Conservation (phyloP, 495 filamentous ascomycete genomes). For the Mycothermus thermophilus region DNA sequence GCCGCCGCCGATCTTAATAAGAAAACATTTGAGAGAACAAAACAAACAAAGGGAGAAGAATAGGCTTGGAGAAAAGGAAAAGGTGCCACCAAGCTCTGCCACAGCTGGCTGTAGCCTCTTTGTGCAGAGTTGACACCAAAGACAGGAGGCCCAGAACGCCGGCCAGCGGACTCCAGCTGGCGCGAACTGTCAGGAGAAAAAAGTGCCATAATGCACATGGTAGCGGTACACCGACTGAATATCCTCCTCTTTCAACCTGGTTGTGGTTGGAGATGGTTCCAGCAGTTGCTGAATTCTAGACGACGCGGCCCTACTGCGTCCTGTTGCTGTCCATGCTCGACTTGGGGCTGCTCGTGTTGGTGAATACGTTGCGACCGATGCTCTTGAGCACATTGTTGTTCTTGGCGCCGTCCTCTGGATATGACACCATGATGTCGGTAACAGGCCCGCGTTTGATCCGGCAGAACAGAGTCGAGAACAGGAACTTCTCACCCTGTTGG, state of each 20-base stretch:
- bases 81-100: no score
- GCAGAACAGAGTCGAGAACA: slow-evolving; percentile 92
- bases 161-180: no score
- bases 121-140: no score
- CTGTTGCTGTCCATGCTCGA: slow-evolving; percentile 30
- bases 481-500: slow-evolving; percentile 72
- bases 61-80: no score
- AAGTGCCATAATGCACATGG: neutral
- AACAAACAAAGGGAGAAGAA: no score
- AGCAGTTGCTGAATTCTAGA: no score
- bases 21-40: no score
- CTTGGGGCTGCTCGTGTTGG: slow-evolving; percentile 28
- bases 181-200: no score
- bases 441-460: slow-evolving; percentile 54
- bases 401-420: slow-evolving; percentile 24
- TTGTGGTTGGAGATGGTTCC: neutral
- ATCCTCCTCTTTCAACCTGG: neutral
- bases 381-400: slow-evolving; percentile 33
- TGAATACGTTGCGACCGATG: slow-evolving; percentile 35
- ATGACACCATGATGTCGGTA: slow-evolving; percentile 38
- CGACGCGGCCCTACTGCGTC: no score
- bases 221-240: slow-evolving; percentile 1
- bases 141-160: no score
- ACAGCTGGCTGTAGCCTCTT: no score
- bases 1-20: no score